Conservation (phyloP, 371 early-diverging fungal genomes). For the Rhizopus arrhizus region DNA sequence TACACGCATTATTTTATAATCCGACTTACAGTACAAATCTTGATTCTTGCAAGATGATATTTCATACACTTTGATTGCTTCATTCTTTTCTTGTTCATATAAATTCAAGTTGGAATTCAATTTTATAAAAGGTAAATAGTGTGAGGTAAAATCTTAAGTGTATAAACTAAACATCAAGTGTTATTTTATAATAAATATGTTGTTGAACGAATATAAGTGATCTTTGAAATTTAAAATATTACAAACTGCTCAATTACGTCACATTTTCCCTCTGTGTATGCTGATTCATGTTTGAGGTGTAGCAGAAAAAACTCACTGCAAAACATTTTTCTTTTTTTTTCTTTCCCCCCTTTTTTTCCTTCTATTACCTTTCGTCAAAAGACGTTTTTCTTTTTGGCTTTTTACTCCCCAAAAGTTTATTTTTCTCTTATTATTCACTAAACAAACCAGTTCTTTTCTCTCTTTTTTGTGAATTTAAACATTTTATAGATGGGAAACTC, state of each 20-base stretch:
- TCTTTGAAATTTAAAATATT: background rate
- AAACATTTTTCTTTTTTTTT: background rate
- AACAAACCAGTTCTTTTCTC: too few species aligned
- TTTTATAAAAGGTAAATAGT: too few species aligned
- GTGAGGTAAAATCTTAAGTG: too few species aligned
- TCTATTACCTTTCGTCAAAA: background rate
- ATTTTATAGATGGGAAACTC: constrained; percentile 29
- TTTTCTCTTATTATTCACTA: too few species aligned
- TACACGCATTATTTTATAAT: too few species aligned
- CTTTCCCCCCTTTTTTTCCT: constrained; percentile 3
- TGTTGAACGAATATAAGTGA: background rate
- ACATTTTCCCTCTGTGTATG: background rate
- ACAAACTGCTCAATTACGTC: background rate
- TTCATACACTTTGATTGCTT: too few species aligned
- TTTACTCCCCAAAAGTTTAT: too few species aligned
- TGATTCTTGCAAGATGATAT: too few species aligned
- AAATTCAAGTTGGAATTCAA: too few species aligned
- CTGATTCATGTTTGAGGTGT: background rate
- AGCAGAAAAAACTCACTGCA: background rate
- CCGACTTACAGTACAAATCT: too few species aligned
- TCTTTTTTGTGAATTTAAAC: background rate
- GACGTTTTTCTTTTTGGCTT: background rate
- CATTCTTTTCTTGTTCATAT: too few species aligned
- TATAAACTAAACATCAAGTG: background rate
- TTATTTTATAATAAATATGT: background rate